A percentile compares a stretch with the other conserved stretches of the same genome.
Evolutionary conservation across 345 rosid genomes (phyloP).

Genomic region (Xanthoceras sorbifolium): DNA sequence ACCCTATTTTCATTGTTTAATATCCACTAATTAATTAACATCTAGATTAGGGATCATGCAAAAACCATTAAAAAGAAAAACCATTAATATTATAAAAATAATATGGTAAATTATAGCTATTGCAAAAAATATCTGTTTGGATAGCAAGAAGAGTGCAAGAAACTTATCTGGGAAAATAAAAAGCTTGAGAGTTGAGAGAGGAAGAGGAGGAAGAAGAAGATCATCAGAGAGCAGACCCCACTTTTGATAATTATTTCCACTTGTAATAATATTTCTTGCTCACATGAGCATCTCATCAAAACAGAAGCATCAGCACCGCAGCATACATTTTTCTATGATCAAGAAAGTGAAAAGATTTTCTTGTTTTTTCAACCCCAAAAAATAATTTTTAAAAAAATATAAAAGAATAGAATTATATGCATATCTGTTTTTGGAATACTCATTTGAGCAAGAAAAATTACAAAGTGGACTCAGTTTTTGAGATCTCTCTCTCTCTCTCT

Average conservation of each 20-base stretch:
- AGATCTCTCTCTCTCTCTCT: neutral
- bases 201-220: neutral
- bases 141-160: neutral
- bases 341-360: neutral
- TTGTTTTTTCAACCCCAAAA: neutral
- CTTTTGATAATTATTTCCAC: conserved; percentile 15
- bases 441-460: conserved; percentile 63
- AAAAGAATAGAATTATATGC: neutral
- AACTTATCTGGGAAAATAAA: conserved; percentile 4
- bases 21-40: neutral
- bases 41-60: neutral
- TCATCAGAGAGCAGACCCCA: neutral
- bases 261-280: conserved; percentile 39
- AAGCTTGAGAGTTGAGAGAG: neutral
- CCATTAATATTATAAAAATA: neutral
- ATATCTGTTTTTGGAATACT: conserved; percentile 45
- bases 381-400: no score
- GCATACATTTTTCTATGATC: neutral
- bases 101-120: neutral
- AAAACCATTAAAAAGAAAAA: neutral
- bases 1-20: neutral
- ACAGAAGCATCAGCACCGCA: conserved; percentile 20
- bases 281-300: conserved; percentile 46
- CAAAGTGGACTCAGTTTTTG: conserved; percentile 20
- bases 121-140: neutral